Conservation (phyloP, 768 basidiomycete genomes). For the Amylocystis lapponica region DNA sequence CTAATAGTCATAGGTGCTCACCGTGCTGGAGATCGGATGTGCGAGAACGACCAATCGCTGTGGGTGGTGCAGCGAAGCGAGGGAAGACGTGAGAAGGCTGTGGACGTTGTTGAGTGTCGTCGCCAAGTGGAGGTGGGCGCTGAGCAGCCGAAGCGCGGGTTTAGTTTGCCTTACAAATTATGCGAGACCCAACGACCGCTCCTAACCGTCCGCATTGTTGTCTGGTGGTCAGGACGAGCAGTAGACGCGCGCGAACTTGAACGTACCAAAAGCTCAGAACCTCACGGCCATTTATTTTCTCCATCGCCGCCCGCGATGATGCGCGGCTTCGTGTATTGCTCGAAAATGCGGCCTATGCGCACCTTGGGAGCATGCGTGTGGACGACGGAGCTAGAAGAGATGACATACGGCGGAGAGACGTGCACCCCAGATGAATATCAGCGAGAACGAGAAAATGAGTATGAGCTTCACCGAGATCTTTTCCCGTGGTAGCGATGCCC, state of each 20-base stretch:
- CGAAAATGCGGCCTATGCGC: constrained; percentile 88
- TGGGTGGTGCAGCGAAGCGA: constrained; percentile 89
- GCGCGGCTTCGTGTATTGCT: constrained; percentile 94
- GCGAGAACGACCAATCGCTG: constrained; percentile 87
- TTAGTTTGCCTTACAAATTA: constrained; percentile 40
- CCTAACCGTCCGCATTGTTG: background rate
- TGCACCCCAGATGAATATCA: constrained; percentile 92
- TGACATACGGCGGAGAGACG: constrained; percentile 77
- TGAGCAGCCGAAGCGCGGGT: constrained; percentile 35
- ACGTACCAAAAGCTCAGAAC: constrained; percentile 83
- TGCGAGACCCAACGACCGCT: background rate
- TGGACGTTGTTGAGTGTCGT: constrained; percentile 92
- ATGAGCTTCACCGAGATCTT: constrained; percentile 87
- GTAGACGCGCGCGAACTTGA: background rate
- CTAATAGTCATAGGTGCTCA: constrained; percentile 35
- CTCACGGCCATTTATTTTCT: constrained; percentile 68
- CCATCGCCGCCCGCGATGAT: constrained; percentile 78
- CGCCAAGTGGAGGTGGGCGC: constrained; percentile 95
- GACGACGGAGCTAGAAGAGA: background rate
- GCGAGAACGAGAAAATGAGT: constrained; percentile 89
- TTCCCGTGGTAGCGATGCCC: too few species aligned
- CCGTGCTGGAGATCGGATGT: constrained; percentile 81
- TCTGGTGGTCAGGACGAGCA: background rate
- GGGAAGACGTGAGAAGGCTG: constrained; percentile 83
- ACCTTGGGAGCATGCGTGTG: constrained; percentile 37